These are phyloP conservation scores for Podaxis carcinomalis DNA, from an alignment of 768 basidiomycete species.

Conservation along the genomic window DNA sequence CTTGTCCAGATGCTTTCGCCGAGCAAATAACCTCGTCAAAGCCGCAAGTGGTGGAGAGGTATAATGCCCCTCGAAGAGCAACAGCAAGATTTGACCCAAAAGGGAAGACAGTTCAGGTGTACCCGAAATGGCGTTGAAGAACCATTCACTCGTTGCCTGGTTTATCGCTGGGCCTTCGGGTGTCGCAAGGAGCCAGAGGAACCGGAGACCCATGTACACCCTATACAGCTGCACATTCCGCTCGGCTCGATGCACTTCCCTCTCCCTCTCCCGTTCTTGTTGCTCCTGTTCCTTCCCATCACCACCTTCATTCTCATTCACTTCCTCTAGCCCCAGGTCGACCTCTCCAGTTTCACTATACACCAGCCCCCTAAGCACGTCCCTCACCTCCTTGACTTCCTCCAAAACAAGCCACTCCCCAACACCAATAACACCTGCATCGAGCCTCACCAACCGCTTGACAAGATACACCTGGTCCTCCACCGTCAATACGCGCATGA, in stretches of 20 bases:
- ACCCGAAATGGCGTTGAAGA: slow-evolving; percentile 33
- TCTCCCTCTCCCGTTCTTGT: neutral
- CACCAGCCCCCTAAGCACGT: slow-evolving; percentile 31
- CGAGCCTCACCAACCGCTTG: slow-evolving; percentile 50
- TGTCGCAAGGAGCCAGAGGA: slow-evolving; percentile 42
- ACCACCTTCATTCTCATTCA: slow-evolving; percentile 14
- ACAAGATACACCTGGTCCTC: slow-evolving; percentile 52
- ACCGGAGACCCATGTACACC: slow-evolving; percentile 42
- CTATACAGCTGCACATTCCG: slow-evolving; percentile 42
- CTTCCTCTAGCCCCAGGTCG: neutral
- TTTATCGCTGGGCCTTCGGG: slow-evolving; percentile 18
- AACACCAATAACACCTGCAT: slow-evolving; percentile 50
- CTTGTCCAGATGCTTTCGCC: slow-evolving; percentile 15
- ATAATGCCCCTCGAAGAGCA: slow-evolving; percentile 45
- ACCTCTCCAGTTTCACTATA: neutral
- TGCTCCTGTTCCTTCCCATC: slow-evolving; percentile 7
- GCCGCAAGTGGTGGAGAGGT: slow-evolving; percentile 40
- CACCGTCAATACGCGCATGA: slow-evolving; percentile 54
- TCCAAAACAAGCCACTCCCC: slow-evolving; percentile 70
- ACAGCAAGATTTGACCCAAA: slow-evolving; percentile 37
- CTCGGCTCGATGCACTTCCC: neutral
- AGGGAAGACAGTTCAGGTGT: slow-evolving; percentile 38
- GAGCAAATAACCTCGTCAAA: slow-evolving; percentile 30
- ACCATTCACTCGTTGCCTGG: slow-evolving; percentile 36
- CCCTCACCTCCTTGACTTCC: slow-evolving; percentile 51